A percentile compares a stretch with the other conserved stretches of the same genome.
phyloP scores from a whole-genome alignment of 176 grass and related monocot genomes.

The Oryza coarctata region DNA sequence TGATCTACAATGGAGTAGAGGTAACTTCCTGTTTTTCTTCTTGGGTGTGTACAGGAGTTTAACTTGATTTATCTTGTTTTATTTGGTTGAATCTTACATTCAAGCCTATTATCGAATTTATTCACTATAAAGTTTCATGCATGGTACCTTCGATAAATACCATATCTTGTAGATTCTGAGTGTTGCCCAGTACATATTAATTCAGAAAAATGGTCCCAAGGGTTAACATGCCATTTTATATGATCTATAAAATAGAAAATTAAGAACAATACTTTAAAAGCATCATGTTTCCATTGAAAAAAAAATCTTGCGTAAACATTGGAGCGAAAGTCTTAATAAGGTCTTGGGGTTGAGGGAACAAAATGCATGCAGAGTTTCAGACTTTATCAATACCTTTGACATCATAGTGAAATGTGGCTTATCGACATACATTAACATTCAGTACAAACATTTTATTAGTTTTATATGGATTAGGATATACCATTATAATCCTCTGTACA shows the following conservation, averaged over 20 bases:
- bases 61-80: conserved; percentile 15
- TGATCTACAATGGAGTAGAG: conserved; percentile 96
- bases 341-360: not conserved
- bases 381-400: not conserved
- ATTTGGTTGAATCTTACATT: conserved; percentile 13
- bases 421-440: not conserved
- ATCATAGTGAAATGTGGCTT: not conserved
- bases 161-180: not conserved
- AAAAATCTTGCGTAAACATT: not conserved
- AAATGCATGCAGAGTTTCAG: not conserved
- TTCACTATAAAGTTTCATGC: not conserved
- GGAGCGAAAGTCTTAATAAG: not conserved
- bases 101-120: not conserved
- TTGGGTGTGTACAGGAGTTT: conserved; percentile 1
- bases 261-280: not conserved
- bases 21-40: conserved; percentile 39
- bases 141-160: not conserved
- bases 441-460: not conserved
- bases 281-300: not conserved
- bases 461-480: not conserved
- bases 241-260: not conserved
- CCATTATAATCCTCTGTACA: not conserved
- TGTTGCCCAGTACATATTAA: not conserved
- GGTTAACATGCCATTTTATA: not conserved
- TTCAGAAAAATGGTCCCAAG: not conserved